Base-by-base conservation (phyloP, 2,329 filamentous ascomycete species). In the Alternaria conjuncta region DNA sequence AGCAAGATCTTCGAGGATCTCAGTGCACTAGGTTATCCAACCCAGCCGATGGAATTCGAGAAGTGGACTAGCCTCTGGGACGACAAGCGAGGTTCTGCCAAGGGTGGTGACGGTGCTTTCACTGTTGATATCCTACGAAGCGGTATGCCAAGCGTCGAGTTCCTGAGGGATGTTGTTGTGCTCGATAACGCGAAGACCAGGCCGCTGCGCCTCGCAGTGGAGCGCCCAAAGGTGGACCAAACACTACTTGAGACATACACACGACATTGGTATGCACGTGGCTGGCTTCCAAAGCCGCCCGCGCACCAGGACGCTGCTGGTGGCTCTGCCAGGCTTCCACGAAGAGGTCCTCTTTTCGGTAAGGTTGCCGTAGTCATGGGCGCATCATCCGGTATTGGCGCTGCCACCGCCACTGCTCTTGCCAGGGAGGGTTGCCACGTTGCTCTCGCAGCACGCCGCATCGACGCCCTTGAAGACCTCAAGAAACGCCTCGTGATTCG, bases 51-150 rank as follows among this genome's bases (percentile, higher is more conserved):
- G 9, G 81, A 81, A 0, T 95, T 90, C 85, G 88, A 92, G 44
- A 87, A 92, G 13, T 95, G 92, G 92, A 89, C 92, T 9, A 81
- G 85, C 1, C 81, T 92, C 3, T 95, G 92, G 92, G 88, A 84
- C 45, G 88, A 92, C 78, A 89, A 90, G 81, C 83, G 91, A 70
- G 89, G 89, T 10, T 84, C 84, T 9, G 82, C 83, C 55, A 90
- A 89, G 69, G 87, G 87, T 64, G 90, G 89, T 28, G 89, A 92
- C 55, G 90, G 90, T 44, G 87, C 88, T 1, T 93, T 93, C 72
- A 94, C 92, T 0, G 87, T 92, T 32, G 91, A 94, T 68, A 92
- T 94, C 68, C 88, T 95, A 11, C 89, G 91, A 53, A 90, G 91
- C 66, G 92, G 92, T 64, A 94, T 94, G 92, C 92, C 92, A 1